Evolutionary conservation across 2,329 filamentous ascomycete genomes (phyloP), one percentile per base, ranked within the genome.

Genomic region (Botrytis aclada): DNA sequence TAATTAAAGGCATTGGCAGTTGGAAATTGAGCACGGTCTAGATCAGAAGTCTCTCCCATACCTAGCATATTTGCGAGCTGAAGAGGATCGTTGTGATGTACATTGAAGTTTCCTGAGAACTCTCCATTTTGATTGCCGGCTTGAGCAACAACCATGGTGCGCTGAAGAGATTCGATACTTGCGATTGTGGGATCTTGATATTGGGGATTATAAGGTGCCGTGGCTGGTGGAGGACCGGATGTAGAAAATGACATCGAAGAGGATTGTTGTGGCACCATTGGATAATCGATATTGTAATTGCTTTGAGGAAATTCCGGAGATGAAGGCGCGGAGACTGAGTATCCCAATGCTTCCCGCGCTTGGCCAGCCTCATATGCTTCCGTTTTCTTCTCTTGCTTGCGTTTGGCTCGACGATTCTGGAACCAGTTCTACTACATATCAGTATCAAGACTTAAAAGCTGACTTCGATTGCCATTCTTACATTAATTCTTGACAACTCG

Each of bases 401-500:
- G 72, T 71, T 81, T 81, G 20, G 89, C 89, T 69, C 89, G 85
- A 74, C 89, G 84, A 79, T 91, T 91, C 77, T 91, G 89, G 78
- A 91, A 91, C 89, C 89, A 91, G 79, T 91, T 91, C 89, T 91
- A 70, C 39, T 47, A 58, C 10, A 34, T 47, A 45, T 75, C 60
- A 74, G 74, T 67, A n/a, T 4, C 25, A 25, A 37, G 41, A 34
- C 16, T 0, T 29, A 4, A 18, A 62, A 43, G 12, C n/a, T 39
- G 9, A 41, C 32, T 45, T 25, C 8, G 32, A 16, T 67, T 34
- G 8, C n/a, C 22, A 18, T 63, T 82, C 82, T 76, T 82, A 90
- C 89, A 78, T 91, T 91, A 76, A 91, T 90, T 75, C 88, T 85
- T 29, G 88, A 86, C 76, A 89, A 85, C 75, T 90, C 88, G n/a